A percentile compares a stretch with the other conserved stretches of the same genome.
phyloP scores from a whole-genome alignment of 345 rosid genomes.

The Eucalyptus curtisii region DNA sequence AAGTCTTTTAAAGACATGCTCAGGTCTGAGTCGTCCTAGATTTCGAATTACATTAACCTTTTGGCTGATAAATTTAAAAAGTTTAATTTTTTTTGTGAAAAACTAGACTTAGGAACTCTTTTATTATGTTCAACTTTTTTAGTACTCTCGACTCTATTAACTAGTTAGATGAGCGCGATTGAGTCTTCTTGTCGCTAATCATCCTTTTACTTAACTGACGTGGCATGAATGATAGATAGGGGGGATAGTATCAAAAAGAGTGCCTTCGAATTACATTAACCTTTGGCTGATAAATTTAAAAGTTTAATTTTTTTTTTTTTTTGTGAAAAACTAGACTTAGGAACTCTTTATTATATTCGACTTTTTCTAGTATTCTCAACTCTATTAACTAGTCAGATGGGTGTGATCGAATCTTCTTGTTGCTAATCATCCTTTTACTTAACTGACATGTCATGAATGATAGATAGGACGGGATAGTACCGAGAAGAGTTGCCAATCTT shows the following conservation, averaged over 20 bases:
- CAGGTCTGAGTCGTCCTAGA: rapidly evolving
- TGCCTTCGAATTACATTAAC: too few species aligned
- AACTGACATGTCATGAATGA: rapidly evolving
- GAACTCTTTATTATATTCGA: not conserved
- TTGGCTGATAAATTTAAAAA: not conserved
- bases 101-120: not conserved
- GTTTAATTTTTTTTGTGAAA: not conserved
- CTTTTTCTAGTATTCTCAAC: not conserved
- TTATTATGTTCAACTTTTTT: not conserved
- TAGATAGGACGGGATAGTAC: not conserved
- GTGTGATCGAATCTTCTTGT: not conserved
- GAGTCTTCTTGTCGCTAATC: not conserved
- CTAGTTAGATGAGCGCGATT: rapidly evolving
- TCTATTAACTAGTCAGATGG: not conserved
- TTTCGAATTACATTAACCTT: too few species aligned
- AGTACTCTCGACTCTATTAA: not conserved
- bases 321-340: not conserved
- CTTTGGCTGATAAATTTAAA: too few species aligned
- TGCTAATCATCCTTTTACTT: not conserved
- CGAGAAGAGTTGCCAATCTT: too few species aligned
- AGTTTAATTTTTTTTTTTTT: too few species aligned
- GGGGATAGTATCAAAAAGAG: too few species aligned
- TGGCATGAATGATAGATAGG: too few species aligned
- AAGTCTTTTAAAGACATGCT: too few species aligned
- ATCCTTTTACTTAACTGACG: too few species aligned